Percentiles rank a stretch among this genome's conserved stretches.
Conservation (phyloP, 2,329 filamentous ascomycete genomes). For the Neonectria punicea region DNA sequence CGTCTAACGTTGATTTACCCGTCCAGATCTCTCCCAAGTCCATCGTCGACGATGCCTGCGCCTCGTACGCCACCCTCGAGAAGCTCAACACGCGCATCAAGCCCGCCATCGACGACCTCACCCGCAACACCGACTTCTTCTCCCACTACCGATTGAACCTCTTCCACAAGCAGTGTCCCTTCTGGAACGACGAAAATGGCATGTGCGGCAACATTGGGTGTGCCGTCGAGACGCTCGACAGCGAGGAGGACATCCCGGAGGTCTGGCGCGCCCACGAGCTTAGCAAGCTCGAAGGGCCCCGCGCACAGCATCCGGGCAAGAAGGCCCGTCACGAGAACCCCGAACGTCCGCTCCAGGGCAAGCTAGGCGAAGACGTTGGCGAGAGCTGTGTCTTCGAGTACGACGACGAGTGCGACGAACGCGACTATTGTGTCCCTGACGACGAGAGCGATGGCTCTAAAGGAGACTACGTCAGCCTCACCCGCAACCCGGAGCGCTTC, state of each 20-base stretch:
- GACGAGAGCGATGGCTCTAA: slow-evolving; percentile 88
- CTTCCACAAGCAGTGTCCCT: slow-evolving; percentile 93
- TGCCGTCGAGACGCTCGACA: slow-evolving; percentile 92
- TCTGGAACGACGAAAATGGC: slow-evolving; percentile 92
- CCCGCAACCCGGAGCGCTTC: slow-evolving; percentile 94
- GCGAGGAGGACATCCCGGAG: slow-evolving; percentile 91
- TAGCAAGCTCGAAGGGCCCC: slow-evolving; percentile 90
- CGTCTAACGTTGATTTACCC: slow-evolving; percentile 49
- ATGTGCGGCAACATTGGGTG: slow-evolving; percentile 98
- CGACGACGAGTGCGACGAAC: slow-evolving; percentile 95
- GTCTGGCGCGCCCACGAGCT: slow-evolving; percentile 94
- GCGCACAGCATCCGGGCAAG: slow-evolving; percentile 86
- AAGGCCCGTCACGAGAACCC: slow-evolving; percentile 77
- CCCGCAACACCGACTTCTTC: slow-evolving; percentile 93
- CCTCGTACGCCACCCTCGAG: slow-evolving; percentile 92
- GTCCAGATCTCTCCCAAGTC: slow-evolving; percentile 84
- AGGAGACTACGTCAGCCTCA: slow-evolving; percentile 94
- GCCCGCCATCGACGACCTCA: slow-evolving; percentile 82
- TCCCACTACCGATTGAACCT: slow-evolving; percentile 96
- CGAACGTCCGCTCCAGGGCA: slow-evolving; percentile 80
- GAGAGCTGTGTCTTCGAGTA: slow-evolving; percentile 98
- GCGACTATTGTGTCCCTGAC: slow-evolving; percentile 96
- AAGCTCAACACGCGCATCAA: slow-evolving; percentile 80
- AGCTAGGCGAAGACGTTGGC: slow-evolving; percentile 85
- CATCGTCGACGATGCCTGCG: slow-evolving; percentile 93